A percentile compares a stretch with the other conserved stretches of the same genome.
Conservation (phyloP, 345 rosid species). For the Rhizophora apiculata region DNA sequence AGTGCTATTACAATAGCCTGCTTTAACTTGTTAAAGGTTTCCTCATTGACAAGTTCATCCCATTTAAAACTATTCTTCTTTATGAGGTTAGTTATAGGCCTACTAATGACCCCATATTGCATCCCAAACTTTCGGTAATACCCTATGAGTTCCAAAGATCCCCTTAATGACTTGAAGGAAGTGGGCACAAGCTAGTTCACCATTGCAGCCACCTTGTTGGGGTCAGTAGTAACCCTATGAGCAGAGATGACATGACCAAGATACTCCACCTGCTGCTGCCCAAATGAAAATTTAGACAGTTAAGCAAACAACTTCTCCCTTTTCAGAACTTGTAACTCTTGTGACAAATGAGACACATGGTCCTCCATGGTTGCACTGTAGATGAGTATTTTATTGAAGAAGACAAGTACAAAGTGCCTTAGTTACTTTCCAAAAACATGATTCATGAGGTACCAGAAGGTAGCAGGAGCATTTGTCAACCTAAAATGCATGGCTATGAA, state of each 20-base stretch:
- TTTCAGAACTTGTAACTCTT: background rate
- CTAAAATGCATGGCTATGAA: background rate
- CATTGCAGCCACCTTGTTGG: background rate
- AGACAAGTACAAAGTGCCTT: background rate
- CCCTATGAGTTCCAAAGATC: background rate
- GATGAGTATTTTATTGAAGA: background rate
- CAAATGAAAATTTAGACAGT: background rate
- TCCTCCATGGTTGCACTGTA: background rate
- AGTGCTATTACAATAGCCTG: background rate
- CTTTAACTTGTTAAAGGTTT: background rate
- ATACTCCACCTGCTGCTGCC: background rate
- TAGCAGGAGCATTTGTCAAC: background rate
- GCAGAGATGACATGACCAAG: background rate
- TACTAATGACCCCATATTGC: background rate
- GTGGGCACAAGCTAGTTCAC: background rate
- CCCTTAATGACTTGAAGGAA: background rate
- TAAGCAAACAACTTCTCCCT: background rate
- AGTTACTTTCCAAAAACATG: background rate
- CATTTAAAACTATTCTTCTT: background rate
- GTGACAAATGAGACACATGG: background rate
- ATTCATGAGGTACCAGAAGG: background rate
- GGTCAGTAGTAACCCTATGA: background rate
- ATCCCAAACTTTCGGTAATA: background rate
- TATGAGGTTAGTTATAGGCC: background rate
- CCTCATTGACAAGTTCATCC: background rate